Conservation (phyloP, 805 yeast genomes). For the Jamesozyma rosinii region DNA sequence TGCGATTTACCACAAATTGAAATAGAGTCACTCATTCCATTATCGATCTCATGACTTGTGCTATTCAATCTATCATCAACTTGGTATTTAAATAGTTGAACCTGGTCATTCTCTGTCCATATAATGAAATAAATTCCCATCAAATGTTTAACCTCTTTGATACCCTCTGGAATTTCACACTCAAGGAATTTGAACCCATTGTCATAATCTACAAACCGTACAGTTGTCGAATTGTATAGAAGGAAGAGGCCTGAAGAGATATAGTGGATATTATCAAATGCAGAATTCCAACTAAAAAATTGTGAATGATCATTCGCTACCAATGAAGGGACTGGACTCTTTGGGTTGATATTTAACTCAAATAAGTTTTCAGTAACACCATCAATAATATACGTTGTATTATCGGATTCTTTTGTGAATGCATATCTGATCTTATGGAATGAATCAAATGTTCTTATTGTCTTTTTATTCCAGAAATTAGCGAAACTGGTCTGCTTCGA, state of each 20-base stretch:
- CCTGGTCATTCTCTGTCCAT: slow-evolving; percentile 14
- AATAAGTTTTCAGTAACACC: slow-evolving; percentile 14
- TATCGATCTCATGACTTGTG: background rate
- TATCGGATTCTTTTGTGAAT: slow-evolving; percentile 4
- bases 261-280: slow-evolving; percentile 13
- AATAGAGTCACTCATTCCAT: slow-evolving; percentile 9
- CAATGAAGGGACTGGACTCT: slow-evolving; percentile 7
- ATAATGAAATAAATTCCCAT: slow-evolving; percentile 16
- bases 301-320: slow-evolving; percentile 11
- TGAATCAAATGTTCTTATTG: background rate
- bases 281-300: slow-evolving; percentile 16
- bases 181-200: slow-evolving; percentile 23
- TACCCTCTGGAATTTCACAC: slow-evolving; percentile 16
- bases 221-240: slow-evolving; percentile 9
- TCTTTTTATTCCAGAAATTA: slow-evolving; percentile 14
- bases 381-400: slow-evolving; percentile 10
- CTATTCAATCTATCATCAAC: slow-evolving; percentile 15
- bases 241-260: slow-evolving; percentile 16
- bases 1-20: slow-evolving; percentile 14
- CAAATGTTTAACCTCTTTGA: slow-evolving; percentile 12
- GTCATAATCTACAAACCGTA: slow-evolving; percentile 22
- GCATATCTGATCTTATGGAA: slow-evolving; percentile 8
- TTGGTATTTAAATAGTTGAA: slow-evolving; percentile 18
- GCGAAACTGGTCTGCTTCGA: slow-evolving; percentile 16
- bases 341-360: slow-evolving; percentile 4